These are phyloP conservation scores for Cercospora brassicicola DNA, from an alignment of 2,329 filamentous ascomycete species.

Conservation along the genomic window DNA sequence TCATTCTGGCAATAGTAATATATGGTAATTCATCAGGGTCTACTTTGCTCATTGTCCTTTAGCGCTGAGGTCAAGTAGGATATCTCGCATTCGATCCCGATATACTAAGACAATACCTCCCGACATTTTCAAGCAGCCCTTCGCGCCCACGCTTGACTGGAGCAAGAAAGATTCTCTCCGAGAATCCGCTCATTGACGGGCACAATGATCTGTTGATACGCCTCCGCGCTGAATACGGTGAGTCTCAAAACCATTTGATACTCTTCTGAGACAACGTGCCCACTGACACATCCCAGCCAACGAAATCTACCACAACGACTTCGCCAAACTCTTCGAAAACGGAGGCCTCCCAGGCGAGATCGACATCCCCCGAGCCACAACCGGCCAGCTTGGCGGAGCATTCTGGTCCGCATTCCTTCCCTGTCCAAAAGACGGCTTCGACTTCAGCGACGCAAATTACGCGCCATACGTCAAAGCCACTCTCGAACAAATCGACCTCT, in stretches of 20 bases:
- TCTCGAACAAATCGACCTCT: constrained; percentile 72
- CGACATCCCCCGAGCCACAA: constrained; percentile 72
- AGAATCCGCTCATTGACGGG: constrained; percentile 59
- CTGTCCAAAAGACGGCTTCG: constrained; percentile 69
- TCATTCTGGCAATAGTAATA: constrained; percentile 21
- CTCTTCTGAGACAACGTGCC: not conserved
- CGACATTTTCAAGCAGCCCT: not conserved
- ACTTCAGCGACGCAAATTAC: constrained; percentile 74
- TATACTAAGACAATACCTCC: constrained; percentile 12
- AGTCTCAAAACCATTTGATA: not conserved
- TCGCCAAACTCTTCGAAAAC: constrained; percentile 71
- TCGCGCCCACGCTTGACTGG: constrained; percentile 19
- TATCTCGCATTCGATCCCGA: constrained; percentile 18
- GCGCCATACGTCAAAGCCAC: constrained; percentile 65
- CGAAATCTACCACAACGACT: constrained; percentile 67
- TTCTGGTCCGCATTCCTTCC: constrained; percentile 88
- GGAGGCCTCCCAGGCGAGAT: constrained; percentile 70
- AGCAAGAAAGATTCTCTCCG: constrained; percentile 30
- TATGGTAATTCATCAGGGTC: not conserved
- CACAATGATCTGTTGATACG: constrained; percentile 84
- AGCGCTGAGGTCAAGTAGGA: not conserved
- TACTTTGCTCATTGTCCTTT: too few species aligned
- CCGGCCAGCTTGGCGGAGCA: constrained; percentile 75
- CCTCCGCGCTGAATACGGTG: constrained; percentile 62
- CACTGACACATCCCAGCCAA: constrained; percentile 49